phyloP scores from a whole-genome alignment of 345 rosid species.

The Diplotaxis tenuifolia region DNA sequence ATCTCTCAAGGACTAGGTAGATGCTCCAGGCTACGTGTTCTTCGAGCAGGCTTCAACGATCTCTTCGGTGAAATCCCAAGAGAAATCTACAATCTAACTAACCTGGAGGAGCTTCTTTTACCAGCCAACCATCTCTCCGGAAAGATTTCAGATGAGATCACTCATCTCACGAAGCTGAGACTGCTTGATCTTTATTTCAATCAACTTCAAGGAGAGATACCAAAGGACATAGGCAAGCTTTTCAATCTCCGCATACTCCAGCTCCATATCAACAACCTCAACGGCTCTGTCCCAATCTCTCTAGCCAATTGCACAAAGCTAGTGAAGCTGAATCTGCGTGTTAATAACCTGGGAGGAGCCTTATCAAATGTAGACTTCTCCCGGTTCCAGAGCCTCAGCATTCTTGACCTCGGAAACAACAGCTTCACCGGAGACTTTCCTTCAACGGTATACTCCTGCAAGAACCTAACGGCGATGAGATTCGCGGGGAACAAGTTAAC shows the following conservation, averaged over 20 bases:
- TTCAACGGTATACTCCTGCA: conserved; percentile 66
- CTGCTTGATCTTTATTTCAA: conserved; percentile 72
- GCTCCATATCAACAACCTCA: conserved; percentile 71
- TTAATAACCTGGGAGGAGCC: conserved; percentile 57
- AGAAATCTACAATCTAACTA: conserved; percentile 50
- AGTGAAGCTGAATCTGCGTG: conserved; percentile 55
- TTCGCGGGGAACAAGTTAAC: conserved; percentile 65
- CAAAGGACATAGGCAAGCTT: conserved; percentile 56
- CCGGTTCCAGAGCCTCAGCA: conserved; percentile 48
- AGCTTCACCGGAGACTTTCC: conserved; percentile 74
- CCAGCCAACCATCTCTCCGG: conserved; percentile 64
- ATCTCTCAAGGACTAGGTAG: conserved; percentile 56
- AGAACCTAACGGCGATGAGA: conserved; percentile 73
- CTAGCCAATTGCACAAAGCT: conserved; percentile 61
- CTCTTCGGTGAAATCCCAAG: conserved; percentile 66
- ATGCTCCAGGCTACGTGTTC: conserved; percentile 50
- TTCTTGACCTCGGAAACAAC: conserved; percentile 89
- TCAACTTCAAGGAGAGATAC: conserved; percentile 56
- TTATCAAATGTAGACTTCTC: conserved; percentile 67
- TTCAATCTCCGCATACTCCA: conserved; percentile 50
- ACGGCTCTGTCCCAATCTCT: conserved; percentile 64
- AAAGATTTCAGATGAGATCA: conserved; percentile 43
- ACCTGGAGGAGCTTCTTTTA: conserved; percentile 53
- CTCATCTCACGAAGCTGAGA: conserved; percentile 47
- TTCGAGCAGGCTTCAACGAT: conserved; percentile 72